Evolutionary conservation across 1,139 yeast genomes (phyloP), one percentile per base, ranked within the genome.

Genomic region (Taphrina flavorubra): DNA sequence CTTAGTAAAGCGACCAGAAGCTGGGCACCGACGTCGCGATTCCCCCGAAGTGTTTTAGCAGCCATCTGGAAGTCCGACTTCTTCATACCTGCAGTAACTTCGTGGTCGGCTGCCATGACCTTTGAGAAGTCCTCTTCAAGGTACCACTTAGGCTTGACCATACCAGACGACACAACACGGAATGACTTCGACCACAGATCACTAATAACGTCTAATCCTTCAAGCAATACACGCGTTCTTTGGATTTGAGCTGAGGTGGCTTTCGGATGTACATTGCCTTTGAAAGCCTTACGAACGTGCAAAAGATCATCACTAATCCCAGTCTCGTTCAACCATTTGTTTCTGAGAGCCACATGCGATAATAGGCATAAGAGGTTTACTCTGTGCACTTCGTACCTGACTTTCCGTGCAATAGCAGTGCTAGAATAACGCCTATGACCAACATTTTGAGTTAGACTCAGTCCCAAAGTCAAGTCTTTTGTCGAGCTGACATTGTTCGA

Each of bases 1-100:
- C 98, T 79, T 60, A 92, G 77, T 1, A 92, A 75, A 0, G 90
- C 86, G 10, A 91, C 92, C 78, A 91, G 92, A 0, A 97, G 97
- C 75, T 91, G 97, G 0, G 95, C 92, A 0, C 89, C 90, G 6
- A 90, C 71, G 75, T 94, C 98, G 51, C 90, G 79, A 1, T 91
- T 86, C 0, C 99, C 99, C 36, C 82, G 79, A 46, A 84, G 83
- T 18, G 79, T 77, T 0, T 76, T 68, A 0, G 88, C 75, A 20
- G 82, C 75, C 42, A 77, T 77, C 14, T 76, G 75, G 74, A 88
- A 88, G 39, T 78, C 78, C 2, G 74, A 72, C 57, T 78, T 77
- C 14, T 78, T 76, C 47, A 68, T 39, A 13, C 69, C 68, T 49
- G 71, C 71, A 8, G 53, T 34, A 6, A 42, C 16, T 8, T 34